Conservation (phyloP, 2,329 filamentous ascomycete species). For the Fusarium denticulatum region DNA sequence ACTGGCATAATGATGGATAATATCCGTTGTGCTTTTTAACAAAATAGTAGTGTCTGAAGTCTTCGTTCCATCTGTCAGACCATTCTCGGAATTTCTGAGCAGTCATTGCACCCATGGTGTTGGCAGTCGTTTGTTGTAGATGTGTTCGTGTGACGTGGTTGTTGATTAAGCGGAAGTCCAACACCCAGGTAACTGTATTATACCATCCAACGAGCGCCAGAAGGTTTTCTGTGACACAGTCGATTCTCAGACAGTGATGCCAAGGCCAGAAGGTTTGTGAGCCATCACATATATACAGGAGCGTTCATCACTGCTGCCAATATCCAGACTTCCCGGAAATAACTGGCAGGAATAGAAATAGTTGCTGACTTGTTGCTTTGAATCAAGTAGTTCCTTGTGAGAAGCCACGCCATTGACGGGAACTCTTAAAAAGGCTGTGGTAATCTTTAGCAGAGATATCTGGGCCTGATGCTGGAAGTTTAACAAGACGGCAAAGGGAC, state of each 20-base stretch:
- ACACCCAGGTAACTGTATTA: not conserved
- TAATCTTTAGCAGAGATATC: too few species aligned
- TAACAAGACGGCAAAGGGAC: too few species aligned
- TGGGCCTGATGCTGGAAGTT: too few species aligned
- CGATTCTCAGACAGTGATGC: not conserved
- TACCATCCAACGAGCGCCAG: rapidly evolving
- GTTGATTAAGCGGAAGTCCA: rapidly evolving
- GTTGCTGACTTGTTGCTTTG: rapidly evolving
- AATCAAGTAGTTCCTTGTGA: rapidly evolving
- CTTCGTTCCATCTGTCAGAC: not conserved
- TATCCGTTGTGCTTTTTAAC: rapidly evolving
- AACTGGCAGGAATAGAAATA: too few species aligned
- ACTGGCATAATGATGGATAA: not conserved
- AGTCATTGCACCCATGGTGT: not conserved
- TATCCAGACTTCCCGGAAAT: too few species aligned
- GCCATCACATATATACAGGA: not conserved
- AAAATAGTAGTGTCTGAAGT: not conserved
- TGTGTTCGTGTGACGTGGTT: rapidly evolving
- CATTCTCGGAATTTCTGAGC: not conserved
- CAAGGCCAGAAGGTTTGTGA: rapidly evolving
- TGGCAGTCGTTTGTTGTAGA: not conserved
- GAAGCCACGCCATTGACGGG: too few species aligned
- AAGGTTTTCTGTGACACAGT: not conserved
- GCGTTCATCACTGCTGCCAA: not conserved
- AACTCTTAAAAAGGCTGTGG: too few species aligned